These are phyloP conservation scores for Cladosporium sp. DNA, from an alignment of 2,329 filamentous ascomycete genomes.

Conservation along the genomic window DNA sequence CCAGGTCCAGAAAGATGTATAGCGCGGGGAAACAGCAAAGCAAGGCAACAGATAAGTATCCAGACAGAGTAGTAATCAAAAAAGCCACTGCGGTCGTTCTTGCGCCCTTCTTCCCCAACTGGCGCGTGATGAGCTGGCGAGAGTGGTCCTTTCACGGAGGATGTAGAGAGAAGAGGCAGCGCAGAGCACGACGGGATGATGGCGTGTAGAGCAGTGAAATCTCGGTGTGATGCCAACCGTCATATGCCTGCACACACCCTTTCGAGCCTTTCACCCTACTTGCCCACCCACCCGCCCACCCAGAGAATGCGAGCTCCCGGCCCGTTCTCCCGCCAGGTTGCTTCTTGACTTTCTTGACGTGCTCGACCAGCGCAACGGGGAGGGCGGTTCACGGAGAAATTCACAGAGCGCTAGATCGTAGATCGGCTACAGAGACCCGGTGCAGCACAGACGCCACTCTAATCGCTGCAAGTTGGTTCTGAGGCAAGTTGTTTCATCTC, in stretches of 20 bases:
- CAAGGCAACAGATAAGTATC: not conserved
- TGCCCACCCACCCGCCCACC: not conserved
- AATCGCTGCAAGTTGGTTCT: not conserved
- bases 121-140: not conserved
- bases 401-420: not conserved
- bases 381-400: constrained; percentile 8
- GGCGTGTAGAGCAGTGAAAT: constrained; percentile 11
- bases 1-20: not conserved
- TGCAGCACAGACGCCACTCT: constrained; percentile 4
- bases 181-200: not conserved
- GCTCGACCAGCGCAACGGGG: constrained; percentile 8
- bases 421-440: not conserved
- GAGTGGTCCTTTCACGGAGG: not conserved
- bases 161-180: not conserved
- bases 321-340: constrained; percentile 11
- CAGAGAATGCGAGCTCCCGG: not conserved
- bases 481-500: constrained; percentile 1
- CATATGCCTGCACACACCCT: constrained; percentile 2
- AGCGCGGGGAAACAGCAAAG: constrained; percentile 2
- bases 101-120: constrained; percentile 3
- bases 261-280: not conserved
- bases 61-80: not conserved
- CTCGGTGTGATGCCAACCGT: constrained; percentile 16
- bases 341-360: constrained; percentile 14
- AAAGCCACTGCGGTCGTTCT: not conserved